A percentile compares a stretch with the other conserved stretches of the same genome.
phyloP scores from a whole-genome alignment of 2,329 filamentous ascomycete species.

The Coniella lustricola region DNA sequence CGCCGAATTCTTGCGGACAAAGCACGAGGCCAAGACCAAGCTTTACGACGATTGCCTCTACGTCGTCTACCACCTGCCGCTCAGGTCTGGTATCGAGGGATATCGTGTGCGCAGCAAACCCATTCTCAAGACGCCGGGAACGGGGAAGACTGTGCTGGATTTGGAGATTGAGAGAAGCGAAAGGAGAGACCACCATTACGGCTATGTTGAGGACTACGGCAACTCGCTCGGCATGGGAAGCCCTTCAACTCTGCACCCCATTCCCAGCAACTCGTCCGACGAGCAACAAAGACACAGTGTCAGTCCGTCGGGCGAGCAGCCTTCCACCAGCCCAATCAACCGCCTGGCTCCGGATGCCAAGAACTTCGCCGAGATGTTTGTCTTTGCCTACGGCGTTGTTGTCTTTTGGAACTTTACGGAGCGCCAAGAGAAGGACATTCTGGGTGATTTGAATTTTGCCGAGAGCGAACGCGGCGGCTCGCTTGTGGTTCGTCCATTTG shows the following conservation, averaged over 20 bases:
- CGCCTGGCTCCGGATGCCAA: conserved; percentile 64
- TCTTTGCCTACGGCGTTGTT: conserved; percentile 94
- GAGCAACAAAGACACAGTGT: conserved; percentile 7
- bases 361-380: conserved; percentile 88
- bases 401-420: conserved; percentile 99
- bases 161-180: conserved; percentile 96
- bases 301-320: conserved; percentile 26
- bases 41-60: conserved; percentile 97
- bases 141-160: conserved; percentile 83
- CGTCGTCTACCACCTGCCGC: conserved; percentile 84
- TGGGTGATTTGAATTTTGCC: conserved; percentile 90
- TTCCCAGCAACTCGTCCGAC: conserved; percentile 24
- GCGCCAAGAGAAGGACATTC: conserved; percentile 89
- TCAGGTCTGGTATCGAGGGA: conserved; percentile 78
- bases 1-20: conserved; percentile 80
- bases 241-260: conserved; percentile 17
- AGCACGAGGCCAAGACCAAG: conserved; percentile 87
- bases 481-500: conserved; percentile 70
- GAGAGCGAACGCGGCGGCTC: conserved; percentile 56
- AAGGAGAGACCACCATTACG: conserved; percentile 79
- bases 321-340: conserved; percentile 43
- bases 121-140: conserved; percentile 82
- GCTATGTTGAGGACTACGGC: conserved; percentile 70
- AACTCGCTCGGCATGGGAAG: conserved; percentile 22
- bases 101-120: conserved; percentile 86